A percentile compares a stretch with the other conserved stretches of the same genome.
Evolutionary conservation across 768 basidiomycete genomes (phyloP).

Genomic region (Galerina sulciceps): DNA sequence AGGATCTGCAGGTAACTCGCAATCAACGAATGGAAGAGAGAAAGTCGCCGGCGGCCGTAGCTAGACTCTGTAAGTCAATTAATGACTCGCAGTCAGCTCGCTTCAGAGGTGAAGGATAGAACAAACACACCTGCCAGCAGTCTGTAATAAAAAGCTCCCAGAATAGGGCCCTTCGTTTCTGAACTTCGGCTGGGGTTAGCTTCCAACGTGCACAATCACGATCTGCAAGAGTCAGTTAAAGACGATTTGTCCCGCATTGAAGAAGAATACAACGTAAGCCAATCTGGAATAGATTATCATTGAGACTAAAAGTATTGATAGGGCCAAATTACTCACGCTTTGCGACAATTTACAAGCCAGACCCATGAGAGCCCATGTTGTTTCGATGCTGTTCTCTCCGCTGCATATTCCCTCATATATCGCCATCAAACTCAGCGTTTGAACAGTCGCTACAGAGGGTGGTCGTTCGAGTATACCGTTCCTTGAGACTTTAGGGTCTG

Average conservation of each 20-base stretch:
- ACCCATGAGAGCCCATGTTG: slow-evolving; percentile 70
- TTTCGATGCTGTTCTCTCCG: slow-evolving; percentile 72
- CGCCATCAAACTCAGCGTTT: slow-evolving; percentile 67
- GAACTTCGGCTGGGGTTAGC: slow-evolving; percentile 61
- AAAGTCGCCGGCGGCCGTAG: slow-evolving; percentile 73
- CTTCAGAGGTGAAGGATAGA: no score
- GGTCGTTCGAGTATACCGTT: slow-evolving; percentile 61
- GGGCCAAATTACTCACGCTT: slow-evolving; percentile 51
- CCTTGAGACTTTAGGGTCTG: slow-evolving; percentile 23
- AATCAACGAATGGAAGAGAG: slow-evolving; percentile 73
- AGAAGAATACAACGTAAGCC: slow-evolving; percentile 59
- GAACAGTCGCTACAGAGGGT: slow-evolving; percentile 72
- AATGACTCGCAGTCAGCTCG: background rate
- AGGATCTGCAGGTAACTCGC: slow-evolving; percentile 66
- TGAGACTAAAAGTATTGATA: slow-evolving; percentile 3
- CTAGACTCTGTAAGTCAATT: slow-evolving; percentile 55
- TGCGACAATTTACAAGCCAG: slow-evolving; percentile 69
- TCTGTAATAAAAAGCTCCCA: slow-evolving; percentile 80
- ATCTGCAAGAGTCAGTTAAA: slow-evolving; percentile 40
- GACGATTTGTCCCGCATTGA: background rate
- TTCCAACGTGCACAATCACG: slow-evolving; percentile 77
- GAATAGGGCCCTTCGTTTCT: slow-evolving; percentile 71
- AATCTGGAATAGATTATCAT: slow-evolving; percentile 42
- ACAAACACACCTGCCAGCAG: slow-evolving; percentile 64
- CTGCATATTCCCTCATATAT: slow-evolving; percentile 73